Percentiles rank a stretch among this genome's conserved stretches.
Evolutionary conservation across 495 filamentous ascomycete genomes (phyloP).

Genomic region (Tuber indicum): DNA sequence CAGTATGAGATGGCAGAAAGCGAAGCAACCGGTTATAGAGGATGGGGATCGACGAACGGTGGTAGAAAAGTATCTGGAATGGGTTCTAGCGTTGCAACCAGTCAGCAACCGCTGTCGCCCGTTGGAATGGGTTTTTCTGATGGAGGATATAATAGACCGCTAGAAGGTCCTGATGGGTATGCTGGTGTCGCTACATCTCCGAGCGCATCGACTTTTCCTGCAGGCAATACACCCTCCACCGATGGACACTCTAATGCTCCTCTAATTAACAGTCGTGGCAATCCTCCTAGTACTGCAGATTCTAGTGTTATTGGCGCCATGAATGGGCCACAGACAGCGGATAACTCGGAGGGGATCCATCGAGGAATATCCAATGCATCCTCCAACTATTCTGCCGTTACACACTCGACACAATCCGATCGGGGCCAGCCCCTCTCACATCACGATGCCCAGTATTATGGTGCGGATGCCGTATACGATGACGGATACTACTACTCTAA

Average conservation of each 20-base stretch:
- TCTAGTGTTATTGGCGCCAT: slow-evolving; percentile 69
- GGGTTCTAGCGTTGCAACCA: slow-evolving; percentile 65
- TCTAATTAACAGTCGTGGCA: slow-evolving; percentile 49
- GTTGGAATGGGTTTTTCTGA: slow-evolving; percentile 70
- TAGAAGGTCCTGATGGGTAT: slow-evolving; percentile 50
- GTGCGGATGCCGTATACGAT: slow-evolving; percentile 46
- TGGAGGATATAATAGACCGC: slow-evolving; percentile 45
- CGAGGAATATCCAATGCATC: slow-evolving; percentile 94
- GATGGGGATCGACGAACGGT: slow-evolving; percentile 79
- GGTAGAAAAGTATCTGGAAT: slow-evolving; percentile 80
- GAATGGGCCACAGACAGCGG: slow-evolving; percentile 59
- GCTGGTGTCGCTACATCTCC: slow-evolving; percentile 56
- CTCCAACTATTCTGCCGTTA: slow-evolving; percentile 81
- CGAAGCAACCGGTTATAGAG: slow-evolving; percentile 71
- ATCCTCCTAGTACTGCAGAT: slow-evolving; percentile 56
- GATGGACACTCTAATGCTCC: slow-evolving; percentile 66
- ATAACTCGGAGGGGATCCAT: slow-evolving; percentile 64
- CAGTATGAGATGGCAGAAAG: slow-evolving; percentile 65
- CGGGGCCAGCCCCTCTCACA: slow-evolving; percentile 51
- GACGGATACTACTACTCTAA: slow-evolving; percentile 47
- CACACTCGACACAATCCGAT: slow-evolving; percentile 75
- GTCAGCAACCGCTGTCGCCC: slow-evolving; percentile 42
- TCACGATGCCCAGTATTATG: slow-evolving; percentile 41
- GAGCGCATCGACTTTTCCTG: slow-evolving; percentile 61
- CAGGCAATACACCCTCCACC: slow-evolving; percentile 33